A percentile compares a stretch with the other conserved stretches of the same genome.
These are phyloP conservation scores for Exophiala calicioides DNA, from an alignment of 2,329 filamentous ascomycete genomes.

Conservation along the genomic window DNA sequence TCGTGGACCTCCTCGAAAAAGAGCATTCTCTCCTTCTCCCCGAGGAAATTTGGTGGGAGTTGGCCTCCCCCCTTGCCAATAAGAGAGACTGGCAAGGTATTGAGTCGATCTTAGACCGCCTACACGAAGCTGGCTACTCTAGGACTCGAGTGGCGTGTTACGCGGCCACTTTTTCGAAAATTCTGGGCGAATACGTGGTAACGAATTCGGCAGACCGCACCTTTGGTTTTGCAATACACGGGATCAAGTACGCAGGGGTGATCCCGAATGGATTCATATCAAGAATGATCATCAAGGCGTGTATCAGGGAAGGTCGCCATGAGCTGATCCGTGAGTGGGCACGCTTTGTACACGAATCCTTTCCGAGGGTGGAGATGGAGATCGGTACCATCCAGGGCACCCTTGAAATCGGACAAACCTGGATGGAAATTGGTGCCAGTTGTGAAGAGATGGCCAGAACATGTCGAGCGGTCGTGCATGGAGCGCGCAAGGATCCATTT, in stretches of 20 bases:
- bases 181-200: constrained; percentile 14
- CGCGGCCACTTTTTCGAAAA: constrained; percentile 15
- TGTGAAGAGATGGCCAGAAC: constrained; percentile 23
- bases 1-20: no score
- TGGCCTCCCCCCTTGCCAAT: constrained; percentile 41
- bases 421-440: constrained; percentile 18
- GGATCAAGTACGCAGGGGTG: constrained; percentile 24
- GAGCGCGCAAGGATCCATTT: constrained; percentile 23
- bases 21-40: no score
- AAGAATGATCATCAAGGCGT: constrained; percentile 21
- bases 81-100: constrained; percentile 44
- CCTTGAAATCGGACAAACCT: constrained; percentile 18
- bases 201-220: constrained; percentile 11
- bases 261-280: constrained; percentile 19
- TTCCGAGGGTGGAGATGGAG: constrained; percentile 13
- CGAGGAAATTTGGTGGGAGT: constrained; percentile 40
- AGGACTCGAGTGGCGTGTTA: constrained; percentile 23
- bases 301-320: constrained; percentile 21
- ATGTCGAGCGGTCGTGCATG: constrained; percentile 20
- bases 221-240: constrained; percentile 21
- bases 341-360: constrained; percentile 17
- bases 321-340: constrained; percentile 24
- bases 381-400: constrained; percentile 8
- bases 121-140: constrained; percentile 39
- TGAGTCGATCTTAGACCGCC: constrained; percentile 39